These are phyloP conservation scores for Candida palmyrensis DNA, from an alignment of 805 yeast species.

Conservation along the genomic window DNA sequence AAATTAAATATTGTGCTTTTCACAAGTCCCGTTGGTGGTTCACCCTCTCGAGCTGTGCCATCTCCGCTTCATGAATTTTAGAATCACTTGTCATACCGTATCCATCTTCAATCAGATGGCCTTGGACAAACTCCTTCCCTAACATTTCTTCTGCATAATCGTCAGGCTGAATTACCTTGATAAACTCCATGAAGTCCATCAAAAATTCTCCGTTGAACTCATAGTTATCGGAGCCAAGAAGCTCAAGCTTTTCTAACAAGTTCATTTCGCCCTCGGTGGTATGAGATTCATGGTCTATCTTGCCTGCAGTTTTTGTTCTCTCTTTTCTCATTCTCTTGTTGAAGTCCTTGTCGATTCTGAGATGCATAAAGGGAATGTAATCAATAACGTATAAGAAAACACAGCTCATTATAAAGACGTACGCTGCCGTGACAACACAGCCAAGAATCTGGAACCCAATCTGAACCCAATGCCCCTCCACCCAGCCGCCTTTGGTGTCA, in stretches of 20 bases:
- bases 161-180: slow-evolving; percentile 29
- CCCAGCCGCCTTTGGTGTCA: slow-evolving; percentile 37
- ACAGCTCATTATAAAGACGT: slow-evolving; percentile 29
- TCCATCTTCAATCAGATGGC: no score
- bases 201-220: slow-evolving; percentile 38
- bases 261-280: slow-evolving; percentile 2
- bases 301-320: neutral
- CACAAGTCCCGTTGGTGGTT: no score
- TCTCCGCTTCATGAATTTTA: no score
- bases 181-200: slow-evolving; percentile 38
- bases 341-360: slow-evolving; percentile 36
- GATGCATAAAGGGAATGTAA: slow-evolving; percentile 35
- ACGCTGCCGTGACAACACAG: slow-evolving; percentile 25
- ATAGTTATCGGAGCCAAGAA: slow-evolving; percentile 33
- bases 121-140: no score
- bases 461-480: slow-evolving; percentile 34
- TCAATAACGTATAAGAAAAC: slow-evolving; percentile 32
- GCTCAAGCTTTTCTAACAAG: slow-evolving; percentile 22
- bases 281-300: no score
- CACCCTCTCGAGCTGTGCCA: no score
- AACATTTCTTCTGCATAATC: slow-evolving; percentile 26
- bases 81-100: no score
- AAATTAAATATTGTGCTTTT: no score
- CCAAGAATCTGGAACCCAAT: slow-evolving; percentile 37
- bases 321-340: slow-evolving; percentile 23